Base-by-base conservation (phyloP, 1,139 yeast genomes). In the Lodderomyces elongisporus region DNA sequence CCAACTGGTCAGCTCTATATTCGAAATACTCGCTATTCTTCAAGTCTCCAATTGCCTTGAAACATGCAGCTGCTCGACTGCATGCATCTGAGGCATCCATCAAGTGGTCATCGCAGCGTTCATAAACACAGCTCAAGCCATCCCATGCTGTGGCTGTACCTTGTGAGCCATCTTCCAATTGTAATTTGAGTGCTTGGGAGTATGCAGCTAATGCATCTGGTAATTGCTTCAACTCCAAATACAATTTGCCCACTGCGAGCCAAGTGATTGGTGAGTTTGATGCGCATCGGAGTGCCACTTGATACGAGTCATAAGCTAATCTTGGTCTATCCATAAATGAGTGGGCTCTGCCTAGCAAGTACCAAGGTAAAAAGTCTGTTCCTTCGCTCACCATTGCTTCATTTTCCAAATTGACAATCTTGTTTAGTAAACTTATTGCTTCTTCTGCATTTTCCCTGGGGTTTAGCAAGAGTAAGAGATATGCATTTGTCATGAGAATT, bases 121-220 rank as follows among this genome's bases (percentile, higher is more conserved):
- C 82, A 46, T 77, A 77, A n/a, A 77, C 81, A 51, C 79, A 74
- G 32, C 74, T 63, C 28, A 77, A 54, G 0, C 83, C 83, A 46
- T 76, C 80, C 83, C 83, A 77, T 0, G 82, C 80, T 7, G 77
- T 62, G 2, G 79, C 82, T 4, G 72, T 64, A 1, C 75, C 74
- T 4, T 70, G 62, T 3, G 70, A 59, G 10, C 63, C 64, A 32
- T 70, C 76, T 31, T 73, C 77, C 34, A 63, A 60, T 44, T 70
- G 73, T 17, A 75, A 52, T 30, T 77, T 57, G 24, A 77, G 64
- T 2, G 83, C 84, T 50, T 78, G 83, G 1, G 81, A 72, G 49
- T 76, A 79, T 2, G 85, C 85, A 5, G 81, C 78, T 33, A 79
- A 56, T 0, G 85, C 79, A 47, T 79, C 85, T 3, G 79, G 73